Base-by-base conservation (phyloP, 495 filamentous ascomycete genomes). In the Neohortaea acidophila region DNA sequence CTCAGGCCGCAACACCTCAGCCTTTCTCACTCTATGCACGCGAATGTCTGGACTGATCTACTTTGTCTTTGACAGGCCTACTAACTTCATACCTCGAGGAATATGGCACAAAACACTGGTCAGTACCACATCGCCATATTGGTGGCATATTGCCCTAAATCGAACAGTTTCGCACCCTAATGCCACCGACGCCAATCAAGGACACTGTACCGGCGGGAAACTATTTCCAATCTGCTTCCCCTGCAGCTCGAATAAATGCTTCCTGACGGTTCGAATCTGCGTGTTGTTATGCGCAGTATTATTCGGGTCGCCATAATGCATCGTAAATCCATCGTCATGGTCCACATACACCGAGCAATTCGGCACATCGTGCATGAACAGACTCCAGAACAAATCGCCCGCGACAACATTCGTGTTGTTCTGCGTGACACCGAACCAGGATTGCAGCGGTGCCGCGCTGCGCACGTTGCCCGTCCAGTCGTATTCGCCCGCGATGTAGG, bases 401-500 rank as follows among this genome's bases (percentile, higher is more conserved):
- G 52, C 54, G 17, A 59, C 59, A 1, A 54, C 53, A 15, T 43
- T 45, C 20, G 62, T 55, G 12, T 55, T 59, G 22, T 53, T 45
- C 38, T 69, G 60, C 36, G 71, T 56, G 31, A 59, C 49, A 27
- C 57, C 49, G 41, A 59, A 68, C 49, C 65, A 70, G 1, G 58
- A 48, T 18, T 56, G 48, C 15, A 70, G 51, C 21, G 46, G 31
- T 26, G 62, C 51, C 9, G 51, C 24, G 24, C 8, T 57, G 25
- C 51, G 52, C 11, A 23, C 22, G 15, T 48, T 36, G 15, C 59
- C 59, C 5, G 60, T 57, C 67, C 69, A 73, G 39, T 62, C 67
- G 42, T 70, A 69, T 40, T 73, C 69, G 9, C 65, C 68, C 1
- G 59, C 62, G 21, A 66, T 57, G 41, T 70, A 70, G 5, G 62